Evolutionary conservation across 2,329 filamentous ascomycete species (phyloP).

Genomic region (Periconia macrospinosa): DNA sequence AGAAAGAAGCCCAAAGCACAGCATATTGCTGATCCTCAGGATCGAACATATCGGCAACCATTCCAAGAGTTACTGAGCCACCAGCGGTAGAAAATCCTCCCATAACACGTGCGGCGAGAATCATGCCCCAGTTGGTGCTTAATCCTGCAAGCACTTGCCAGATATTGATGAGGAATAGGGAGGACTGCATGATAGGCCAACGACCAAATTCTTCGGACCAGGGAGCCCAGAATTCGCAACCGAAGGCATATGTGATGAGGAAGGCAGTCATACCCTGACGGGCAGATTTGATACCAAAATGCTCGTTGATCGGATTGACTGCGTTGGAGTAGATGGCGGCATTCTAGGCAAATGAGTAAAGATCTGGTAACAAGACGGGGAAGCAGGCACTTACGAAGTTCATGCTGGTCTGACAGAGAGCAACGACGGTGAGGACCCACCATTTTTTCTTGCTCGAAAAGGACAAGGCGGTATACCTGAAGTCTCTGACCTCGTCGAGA

Average conservation of each 20-base stretch:
- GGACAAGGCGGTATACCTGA: conserved; percentile 44
- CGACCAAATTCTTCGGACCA: conserved; percentile 81
- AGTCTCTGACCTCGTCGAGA: conserved; percentile 14
- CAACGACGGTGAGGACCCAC: conserved; percentile 53
- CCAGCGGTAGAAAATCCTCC: conserved; percentile 54
- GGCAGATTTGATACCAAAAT: conserved; percentile 53
- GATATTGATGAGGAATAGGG: conserved; percentile 72
- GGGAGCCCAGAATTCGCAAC: conserved; percentile 79
- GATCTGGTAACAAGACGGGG: conserved; percentile 48
- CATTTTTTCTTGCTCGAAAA: conserved; percentile 54
- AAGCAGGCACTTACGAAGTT: conserved; percentile 29
- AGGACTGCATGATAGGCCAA: conserved; percentile 70
- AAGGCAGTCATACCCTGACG: conserved; percentile 8
- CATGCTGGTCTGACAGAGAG: conserved; percentile 54
- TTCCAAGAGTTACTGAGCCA: conserved; percentile 63
- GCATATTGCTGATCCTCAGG: conserved; percentile 68
- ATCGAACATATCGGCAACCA: conserved; percentile 64
- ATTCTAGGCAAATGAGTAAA: conserved; percentile 34
- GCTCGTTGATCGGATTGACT: conserved; percentile 52
- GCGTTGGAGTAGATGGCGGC: conserved; percentile 56
- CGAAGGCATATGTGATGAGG: conserved; percentile 72
- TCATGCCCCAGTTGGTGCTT: conserved; percentile 67
- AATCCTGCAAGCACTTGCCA: conserved; percentile 62
- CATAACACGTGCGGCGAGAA: conserved; percentile 58
- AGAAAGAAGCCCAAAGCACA: conserved; percentile 62